Evolutionary conservation across 352 stramenopile genomes (phyloP).

Genomic region (Phytopythium mirpurense): DNA sequence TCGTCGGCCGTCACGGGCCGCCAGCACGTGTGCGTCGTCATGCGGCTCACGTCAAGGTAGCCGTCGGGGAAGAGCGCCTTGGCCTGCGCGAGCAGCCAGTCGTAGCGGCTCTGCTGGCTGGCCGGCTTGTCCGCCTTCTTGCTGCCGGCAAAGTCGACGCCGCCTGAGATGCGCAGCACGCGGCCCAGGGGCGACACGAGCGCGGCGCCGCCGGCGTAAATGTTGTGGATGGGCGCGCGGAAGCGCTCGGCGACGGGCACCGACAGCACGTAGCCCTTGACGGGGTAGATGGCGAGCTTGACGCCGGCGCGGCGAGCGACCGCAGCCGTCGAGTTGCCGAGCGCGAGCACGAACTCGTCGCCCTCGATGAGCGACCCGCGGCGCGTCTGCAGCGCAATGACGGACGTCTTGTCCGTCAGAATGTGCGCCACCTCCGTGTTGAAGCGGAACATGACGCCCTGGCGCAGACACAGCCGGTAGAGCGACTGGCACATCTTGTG

Average conservation of each 20-base stretch:
- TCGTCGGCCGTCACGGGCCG: conserved; percentile 80
- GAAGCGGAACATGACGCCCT: conserved; percentile 88
- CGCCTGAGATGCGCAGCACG: conserved; percentile 69
- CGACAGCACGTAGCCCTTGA: conserved; percentile 85
- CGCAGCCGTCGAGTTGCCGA: conserved; percentile 71
- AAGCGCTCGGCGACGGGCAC: conserved; percentile 64
- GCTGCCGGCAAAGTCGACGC: conserved; percentile 65
- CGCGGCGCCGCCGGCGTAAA: conserved; percentile 74
- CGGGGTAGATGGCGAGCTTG: conserved; percentile 77
- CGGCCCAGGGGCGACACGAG: conserved; percentile 73
- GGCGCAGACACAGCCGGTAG: conserved; percentile 67
- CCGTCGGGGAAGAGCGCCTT: conserved; percentile 77
- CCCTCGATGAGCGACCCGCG: conserved; percentile 82
- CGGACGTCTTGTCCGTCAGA: conserved; percentile 63
- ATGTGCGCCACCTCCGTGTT: conserved; percentile 81
- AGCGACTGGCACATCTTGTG: conserved; percentile 87
- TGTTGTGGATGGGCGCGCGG: conserved; percentile 66
- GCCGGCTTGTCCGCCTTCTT: conserved; percentile 54
- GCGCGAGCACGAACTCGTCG: conserved; percentile 80
- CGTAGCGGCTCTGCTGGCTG: conserved; percentile 64
- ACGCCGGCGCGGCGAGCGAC: conserved; percentile 64
- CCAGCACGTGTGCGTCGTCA: conserved; percentile 80
- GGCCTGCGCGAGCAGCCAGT: conserved; percentile 71
- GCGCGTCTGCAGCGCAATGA: conserved; percentile 77
- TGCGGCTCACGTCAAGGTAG: conserved; percentile 73